Evolutionary conservation across 805 yeast species (phyloP), one percentile per base, ranked within the genome.

Genomic region (Wickerhamomyces bovis): DNA sequence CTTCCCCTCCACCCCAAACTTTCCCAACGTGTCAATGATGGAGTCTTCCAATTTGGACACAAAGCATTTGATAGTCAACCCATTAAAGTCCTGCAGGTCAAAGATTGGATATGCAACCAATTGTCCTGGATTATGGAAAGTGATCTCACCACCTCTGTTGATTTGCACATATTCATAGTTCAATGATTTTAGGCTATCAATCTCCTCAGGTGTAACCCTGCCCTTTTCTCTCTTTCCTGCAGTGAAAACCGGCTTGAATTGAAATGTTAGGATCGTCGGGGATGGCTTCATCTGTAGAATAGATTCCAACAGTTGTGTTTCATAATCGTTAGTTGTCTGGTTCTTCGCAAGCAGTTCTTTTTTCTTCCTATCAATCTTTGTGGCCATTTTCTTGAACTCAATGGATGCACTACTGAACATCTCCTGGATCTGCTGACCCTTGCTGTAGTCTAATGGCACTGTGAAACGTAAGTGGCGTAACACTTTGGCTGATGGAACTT

Each of bases 81-180:
- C 66, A 30, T 67, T 56, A 55, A 85, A 85, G 28, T 76, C 73
- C 52, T 75, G 73, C 45, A 94, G 68, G 62, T 94, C 90, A 26
- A 86, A 45, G 1, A 94, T 74, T 11, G 94, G 82, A 60, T 92
- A 94, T 6, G 88, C 80, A 2, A 90, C 96, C 35, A 89, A 61
- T 65, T 94, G 99, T 0, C 99, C 99, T 1, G 94, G 85, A 0
- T 98, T 98, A 67, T 94, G 99, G 72, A 87, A 94, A 0, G 99
- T 94, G 1, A 94, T 80, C 62, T 94, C 95, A 0, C 99, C 99
- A 15, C 99, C 99, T 51, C 99, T 71, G 45, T 80, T 80, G 0
- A 94, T 77, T 56, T 87, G 92, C n/a, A 82, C 75, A 58, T 80
- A 86, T 26, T 73, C 72, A 15, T 89, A 83, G n/a, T 74, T 74